A percentile compares a stretch with the other conserved stretches of the same genome.
phyloP scores from a whole-genome alignment of 495 filamentous ascomycete genomes.

The Daldinia concentrica region DNA sequence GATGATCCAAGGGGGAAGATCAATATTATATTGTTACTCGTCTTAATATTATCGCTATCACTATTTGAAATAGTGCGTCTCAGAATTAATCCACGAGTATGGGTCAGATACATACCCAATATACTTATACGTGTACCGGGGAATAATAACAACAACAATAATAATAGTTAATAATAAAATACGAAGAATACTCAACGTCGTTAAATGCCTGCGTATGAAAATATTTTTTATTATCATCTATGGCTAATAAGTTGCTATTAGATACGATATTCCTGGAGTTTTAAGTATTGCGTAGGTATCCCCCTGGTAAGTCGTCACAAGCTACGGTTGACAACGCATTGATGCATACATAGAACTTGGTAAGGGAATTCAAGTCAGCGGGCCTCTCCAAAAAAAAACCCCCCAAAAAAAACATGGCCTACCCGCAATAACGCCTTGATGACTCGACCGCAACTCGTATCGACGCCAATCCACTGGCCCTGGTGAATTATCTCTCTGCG shows the following conservation, averaged over 20 bases:
- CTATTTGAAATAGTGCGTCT: conserved; percentile 3
- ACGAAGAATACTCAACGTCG: too few relatives aligned
- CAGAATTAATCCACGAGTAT: background rate
- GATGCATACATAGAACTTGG: conserved; percentile 40
- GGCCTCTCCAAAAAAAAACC: conserved; percentile 13
- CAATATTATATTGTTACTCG: background rate
- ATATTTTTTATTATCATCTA: background rate
- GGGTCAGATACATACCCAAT: too few relatives aligned
- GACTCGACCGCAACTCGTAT: conserved; percentile 38
- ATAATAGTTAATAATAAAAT: conserved; percentile 10
- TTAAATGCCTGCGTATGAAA: too few relatives aligned
- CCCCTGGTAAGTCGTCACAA: conserved; percentile 40
- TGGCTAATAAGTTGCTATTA: background rate
- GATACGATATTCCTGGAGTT: conserved; percentile 5
- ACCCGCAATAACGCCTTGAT: conserved; percentile 9
- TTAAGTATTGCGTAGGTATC: conserved; percentile 13
- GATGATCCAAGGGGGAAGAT: background rate
- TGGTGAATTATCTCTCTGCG: conserved; percentile 12
- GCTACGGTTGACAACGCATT: conserved; percentile 44
- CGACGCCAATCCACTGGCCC: conserved; percentile 26
- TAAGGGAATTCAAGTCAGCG: conserved; percentile 38
- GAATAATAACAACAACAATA: background rate
- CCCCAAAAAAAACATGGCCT: background rate
- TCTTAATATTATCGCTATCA: background rate
- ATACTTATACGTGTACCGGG: background rate